Percentiles rank a stretch among this genome's conserved stretches.
These are phyloP conservation scores for Penicillium verrucosum DNA, from an alignment of 2,329 filamentous ascomycete species.

Conservation along the genomic window DNA sequence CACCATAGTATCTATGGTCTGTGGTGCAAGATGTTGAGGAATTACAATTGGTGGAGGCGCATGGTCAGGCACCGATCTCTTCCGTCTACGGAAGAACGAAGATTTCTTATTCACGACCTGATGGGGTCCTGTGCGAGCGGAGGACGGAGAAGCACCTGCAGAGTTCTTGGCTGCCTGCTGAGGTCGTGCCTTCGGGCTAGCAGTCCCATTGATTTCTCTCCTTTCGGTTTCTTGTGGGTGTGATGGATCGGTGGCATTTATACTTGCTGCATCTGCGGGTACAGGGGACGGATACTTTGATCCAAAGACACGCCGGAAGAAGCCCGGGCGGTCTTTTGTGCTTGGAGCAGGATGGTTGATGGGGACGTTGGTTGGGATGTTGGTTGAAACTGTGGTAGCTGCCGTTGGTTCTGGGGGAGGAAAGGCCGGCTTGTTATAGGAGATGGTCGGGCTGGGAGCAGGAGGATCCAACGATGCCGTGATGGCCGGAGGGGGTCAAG, in stretches of 20 bases:
- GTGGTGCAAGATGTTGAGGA: conserved; percentile 45
- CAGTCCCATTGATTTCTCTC: conserved; percentile 20
- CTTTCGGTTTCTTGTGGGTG: conserved; percentile 25
- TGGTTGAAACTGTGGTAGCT: conserved; percentile 15
- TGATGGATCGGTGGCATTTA: conserved; percentile 20
- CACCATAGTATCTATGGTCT: conserved; percentile 26
- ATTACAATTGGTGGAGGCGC: conserved; percentile 57
- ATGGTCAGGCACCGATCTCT: conserved; percentile 77
- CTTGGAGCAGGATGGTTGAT: background rate
- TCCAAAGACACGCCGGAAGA: conserved; percentile 90
- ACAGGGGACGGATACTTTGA: conserved; percentile 54
- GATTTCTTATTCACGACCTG: conserved; percentile 83
- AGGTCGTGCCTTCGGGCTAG: conserved; percentile 26
- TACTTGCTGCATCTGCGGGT: conserved; percentile 18
- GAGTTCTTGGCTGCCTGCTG: conserved; percentile 28
- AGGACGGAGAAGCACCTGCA: conserved; percentile 16
- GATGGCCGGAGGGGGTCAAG: conserved; percentile 41
- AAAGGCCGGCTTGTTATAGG: conserved; percentile 48
- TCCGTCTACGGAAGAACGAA: conserved; percentile 88
- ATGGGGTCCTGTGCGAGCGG: conserved; percentile 34
- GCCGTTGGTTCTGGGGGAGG: conserved; percentile 42
- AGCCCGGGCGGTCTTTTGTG: conserved; percentile 72
- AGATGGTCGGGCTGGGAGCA: conserved; percentile 54
- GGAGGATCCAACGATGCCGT: conserved; percentile 49
- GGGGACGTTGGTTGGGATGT: background rate